Conservation (phyloP, 139 green algal genomes). For the Eudorina sp. region DNA sequence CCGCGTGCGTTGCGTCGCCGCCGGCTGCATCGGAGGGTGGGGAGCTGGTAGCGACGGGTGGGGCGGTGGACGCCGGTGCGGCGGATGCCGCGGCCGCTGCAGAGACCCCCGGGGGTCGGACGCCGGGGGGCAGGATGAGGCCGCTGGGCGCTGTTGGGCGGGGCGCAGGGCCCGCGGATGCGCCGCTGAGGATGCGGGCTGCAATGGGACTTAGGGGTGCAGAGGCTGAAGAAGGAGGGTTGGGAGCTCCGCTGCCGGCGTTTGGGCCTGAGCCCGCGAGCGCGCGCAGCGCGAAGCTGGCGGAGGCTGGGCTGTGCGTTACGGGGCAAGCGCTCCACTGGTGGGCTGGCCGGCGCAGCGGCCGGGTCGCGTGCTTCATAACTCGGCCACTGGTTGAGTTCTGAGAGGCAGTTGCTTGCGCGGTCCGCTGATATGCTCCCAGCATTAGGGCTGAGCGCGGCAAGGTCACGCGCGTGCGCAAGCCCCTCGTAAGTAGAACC, state of each 20-base stretch:
- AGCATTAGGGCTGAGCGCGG: conserved; percentile 2
- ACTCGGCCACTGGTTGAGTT: background rate
- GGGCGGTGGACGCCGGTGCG: background rate
- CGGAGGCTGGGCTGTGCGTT: background rate
- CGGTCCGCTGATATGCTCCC: background rate
- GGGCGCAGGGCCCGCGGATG: conserved; percentile 15
- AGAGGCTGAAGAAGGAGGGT: background rate
- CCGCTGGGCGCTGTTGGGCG: background rate
- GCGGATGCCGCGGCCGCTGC: background rate
- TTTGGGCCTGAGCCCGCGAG: background rate
- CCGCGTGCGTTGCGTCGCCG: too few relatives aligned
- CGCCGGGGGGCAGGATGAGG: conserved; percentile 13
- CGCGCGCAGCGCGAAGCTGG: background rate
- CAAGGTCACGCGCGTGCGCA: too few relatives aligned
- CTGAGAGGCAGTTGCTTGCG: background rate
- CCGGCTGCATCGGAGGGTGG: too few relatives aligned
- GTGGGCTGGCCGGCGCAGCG: background rate
- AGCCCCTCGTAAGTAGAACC: too few relatives aligned
- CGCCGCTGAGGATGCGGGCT: conserved; percentile 12
- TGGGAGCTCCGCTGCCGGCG: background rate
- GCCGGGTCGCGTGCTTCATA: background rate
- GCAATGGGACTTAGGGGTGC: background rate
- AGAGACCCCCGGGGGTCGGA: background rate
- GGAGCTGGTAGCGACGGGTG: too few relatives aligned
- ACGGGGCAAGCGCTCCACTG: background rate